phyloP scores from a whole-genome alignment of 441 rosid genomes.

The Pelargonium cotyledonis region DNA sequence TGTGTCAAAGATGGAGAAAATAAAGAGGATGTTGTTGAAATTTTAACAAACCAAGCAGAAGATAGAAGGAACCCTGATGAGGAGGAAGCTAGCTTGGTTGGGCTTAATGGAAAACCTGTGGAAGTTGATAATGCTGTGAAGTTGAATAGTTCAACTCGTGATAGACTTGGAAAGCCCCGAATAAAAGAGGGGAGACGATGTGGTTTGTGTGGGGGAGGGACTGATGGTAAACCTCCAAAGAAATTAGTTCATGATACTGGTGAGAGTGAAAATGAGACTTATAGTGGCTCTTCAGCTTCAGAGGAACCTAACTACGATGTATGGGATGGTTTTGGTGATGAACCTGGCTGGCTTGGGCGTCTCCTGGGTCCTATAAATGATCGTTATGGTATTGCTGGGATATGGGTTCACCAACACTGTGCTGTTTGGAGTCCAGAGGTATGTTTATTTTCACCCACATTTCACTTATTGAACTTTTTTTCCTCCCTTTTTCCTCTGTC shows the following conservation, averaged over 20 bases:
- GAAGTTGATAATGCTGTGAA: conserved; percentile 33
- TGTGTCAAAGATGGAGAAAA: conserved; percentile 23
- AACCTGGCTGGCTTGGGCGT: conserved; percentile 93
- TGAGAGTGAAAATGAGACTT: conserved; percentile 77
- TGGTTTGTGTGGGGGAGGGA: conserved; percentile 90
- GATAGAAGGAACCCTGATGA: conserved; percentile 26
- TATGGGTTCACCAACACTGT: conserved; percentile 98
- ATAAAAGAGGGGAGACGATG: conserved; percentile 80
- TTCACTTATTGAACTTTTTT: conserved; percentile 7
- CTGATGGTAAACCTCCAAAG: conserved; percentile 92
- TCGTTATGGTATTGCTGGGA: conserved; percentile 92
- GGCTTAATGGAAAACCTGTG: conserved; percentile 36
- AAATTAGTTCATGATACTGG: conserved; percentile 56
- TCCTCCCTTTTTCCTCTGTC: conserved; percentile 10
- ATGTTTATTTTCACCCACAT: conserved; percentile 17
- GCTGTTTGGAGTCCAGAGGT: conserved; percentile 99
- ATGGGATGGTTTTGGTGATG: conserved; percentile 97
- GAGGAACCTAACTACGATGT: conserved; percentile 75
- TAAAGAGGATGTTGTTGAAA: conserved; percentile 24
- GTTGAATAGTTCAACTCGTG: conserved; percentile 28
- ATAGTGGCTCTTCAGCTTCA: conserved; percentile 78
- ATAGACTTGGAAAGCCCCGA: conserved; percentile 36
- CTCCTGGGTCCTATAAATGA: conserved; percentile 92
- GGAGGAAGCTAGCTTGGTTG: conserved; percentile 25
- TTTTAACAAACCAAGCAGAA: conserved; percentile 27